These are phyloP conservation scores for Suhomyces prunicola DNA, from an alignment of 805 yeast species.

Conservation along the genomic window DNA sequence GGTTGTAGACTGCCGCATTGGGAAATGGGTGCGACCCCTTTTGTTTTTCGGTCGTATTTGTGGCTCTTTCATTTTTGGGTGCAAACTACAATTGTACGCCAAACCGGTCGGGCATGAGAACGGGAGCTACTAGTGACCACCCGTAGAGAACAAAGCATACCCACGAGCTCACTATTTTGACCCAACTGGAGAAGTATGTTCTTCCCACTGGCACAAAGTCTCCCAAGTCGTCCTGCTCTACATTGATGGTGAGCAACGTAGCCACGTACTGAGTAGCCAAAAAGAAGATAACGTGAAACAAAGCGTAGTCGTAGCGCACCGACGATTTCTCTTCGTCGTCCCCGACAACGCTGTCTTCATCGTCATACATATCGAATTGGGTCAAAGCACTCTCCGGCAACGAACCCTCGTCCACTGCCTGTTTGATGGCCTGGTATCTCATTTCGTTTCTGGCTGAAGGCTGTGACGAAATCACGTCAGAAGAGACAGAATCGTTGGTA, in stretches of 20 bases:
- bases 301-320: constrained; percentile 78
- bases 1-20: constrained; percentile 21
- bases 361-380: constrained; percentile 61
- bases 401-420: constrained; percentile 95
- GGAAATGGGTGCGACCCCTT: constrained; percentile 9
- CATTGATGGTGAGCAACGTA: constrained; percentile 87
- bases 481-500: constrained; percentile 29
- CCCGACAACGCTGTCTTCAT: constrained; percentile 33
- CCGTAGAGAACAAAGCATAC: constrained; percentile 79
- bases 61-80: neutral
- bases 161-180: constrained; percentile 90
- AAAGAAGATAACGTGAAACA: constrained; percentile 89
- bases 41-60: neutral
- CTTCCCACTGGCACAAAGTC: constrained; percentile 96
- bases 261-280: constrained; percentile 97
- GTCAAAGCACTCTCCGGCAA: constrained; percentile 87
- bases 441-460: constrained; percentile 60
- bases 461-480: constrained; percentile 18
- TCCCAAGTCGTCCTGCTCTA: constrained; percentile 76
- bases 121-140: constrained; percentile 93
- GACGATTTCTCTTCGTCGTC: constrained; percentile 50
- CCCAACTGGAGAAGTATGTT: constrained; percentile 93
- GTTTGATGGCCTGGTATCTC: constrained; percentile 83
- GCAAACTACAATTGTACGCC: constrained; percentile 25
- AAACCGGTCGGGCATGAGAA: constrained; percentile 86